Evolutionary conservation across 257 asterid species (phyloP), one percentile per base, ranked within the genome.

Genomic region (Solanum peruvianum): DNA sequence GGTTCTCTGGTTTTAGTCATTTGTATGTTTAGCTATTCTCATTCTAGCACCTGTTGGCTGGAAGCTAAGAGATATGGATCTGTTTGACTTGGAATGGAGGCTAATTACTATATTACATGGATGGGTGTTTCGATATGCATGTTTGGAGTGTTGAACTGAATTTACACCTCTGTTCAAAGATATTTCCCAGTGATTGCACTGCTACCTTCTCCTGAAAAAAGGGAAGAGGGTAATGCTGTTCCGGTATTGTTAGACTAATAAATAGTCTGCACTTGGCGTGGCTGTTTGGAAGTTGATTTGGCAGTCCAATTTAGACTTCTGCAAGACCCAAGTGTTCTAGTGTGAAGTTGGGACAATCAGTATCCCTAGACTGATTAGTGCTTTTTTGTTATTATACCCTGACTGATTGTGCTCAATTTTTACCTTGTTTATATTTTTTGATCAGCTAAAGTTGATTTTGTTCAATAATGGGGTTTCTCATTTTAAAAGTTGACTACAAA

Each of bases 1-100:
- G 99, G 99, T 97, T 94, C 88, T 92, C 88, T 89, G 92, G 96
- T 90, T 90, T 29, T 86, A 88, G 92, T 89, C 82, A 89, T 93
- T 92, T 89, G 88, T 88, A 86, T 91, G 89, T 85, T 87, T 89
- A 49, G 45, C 87, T 88, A 44, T 92, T 88, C 77, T 82, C 62
- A 31, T 92, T 88, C 89, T 86, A 87, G 88, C 35, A 87, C 86
- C 77, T 86, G 87, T 88, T 92, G 92, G 86, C 85, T 83, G 90
- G 91, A 89, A 84, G 87, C 90, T 82, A 47, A 83, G 87, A 47
- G 90, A 88, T 91, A 87, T 41, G 87, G 41, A 85, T 89, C 88
- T 84, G 37, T 82, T 86, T 81, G 88, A 87, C 66, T 62, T 71
- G 86, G 88, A 83, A 87, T 78, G 87, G 85, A 88, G 73, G 87